phyloP scores from a whole-genome alignment of 1,284 basidiomycete species.

The Puccinia brachypodii region DNA sequence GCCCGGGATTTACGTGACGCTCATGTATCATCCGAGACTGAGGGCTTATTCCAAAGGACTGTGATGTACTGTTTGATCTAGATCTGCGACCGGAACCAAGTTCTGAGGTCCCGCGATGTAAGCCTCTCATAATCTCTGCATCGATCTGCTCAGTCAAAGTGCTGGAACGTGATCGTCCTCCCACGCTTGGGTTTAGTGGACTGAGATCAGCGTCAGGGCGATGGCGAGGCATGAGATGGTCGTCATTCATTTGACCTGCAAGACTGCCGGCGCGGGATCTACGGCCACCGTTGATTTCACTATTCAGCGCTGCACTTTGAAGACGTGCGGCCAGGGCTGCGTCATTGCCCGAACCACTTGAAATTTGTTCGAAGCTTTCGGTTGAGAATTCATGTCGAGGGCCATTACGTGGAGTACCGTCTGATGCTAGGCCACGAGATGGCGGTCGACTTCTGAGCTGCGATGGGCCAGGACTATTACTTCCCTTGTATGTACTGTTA shows the following conservation, averaged over 20 bases:
- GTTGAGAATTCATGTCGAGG: not conserved
- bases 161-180: constrained; percentile 14
- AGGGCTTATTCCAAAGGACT: not conserved
- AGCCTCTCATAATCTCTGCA: not conserved
- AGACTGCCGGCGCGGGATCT: constrained; percentile 32
- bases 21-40: not conserved
- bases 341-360: not conserved
- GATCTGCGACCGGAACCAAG: constrained; percentile 17
- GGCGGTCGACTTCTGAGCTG: not conserved
- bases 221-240: constrained; percentile 11
- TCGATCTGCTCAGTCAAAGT: constrained; percentile 6
- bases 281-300: constrained; percentile 39
- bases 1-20: not conserved
- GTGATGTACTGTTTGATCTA: constrained; percentile 31
- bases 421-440: not conserved
- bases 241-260: constrained; percentile 3
- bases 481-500: constrained; percentile 7
- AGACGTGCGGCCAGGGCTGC: constrained; percentile 25
- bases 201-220: not conserved
- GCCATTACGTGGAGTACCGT: not conserved
- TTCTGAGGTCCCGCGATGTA: not conserved
- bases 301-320: constrained; percentile 40
- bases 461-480: constrained; percentile 2
- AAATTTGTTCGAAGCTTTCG: not conserved
- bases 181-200: constrained; percentile 12